Conservation (phyloP, 2,329 filamentous ascomycete species). For the Botryotinia calthae region DNA sequence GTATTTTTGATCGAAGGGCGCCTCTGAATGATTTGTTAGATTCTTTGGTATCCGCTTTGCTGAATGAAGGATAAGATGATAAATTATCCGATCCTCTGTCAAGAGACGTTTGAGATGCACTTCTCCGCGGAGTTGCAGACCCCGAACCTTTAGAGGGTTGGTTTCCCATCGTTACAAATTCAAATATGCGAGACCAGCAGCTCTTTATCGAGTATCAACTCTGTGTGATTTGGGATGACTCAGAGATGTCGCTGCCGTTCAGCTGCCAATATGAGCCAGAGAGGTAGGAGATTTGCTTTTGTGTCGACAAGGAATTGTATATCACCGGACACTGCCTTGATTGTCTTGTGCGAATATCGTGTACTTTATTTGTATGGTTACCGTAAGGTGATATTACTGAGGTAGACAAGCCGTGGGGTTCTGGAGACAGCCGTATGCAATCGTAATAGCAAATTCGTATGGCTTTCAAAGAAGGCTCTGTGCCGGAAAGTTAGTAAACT, state of each 20-base stretch:
- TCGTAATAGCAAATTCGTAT: not conserved
- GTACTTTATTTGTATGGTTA: not conserved
- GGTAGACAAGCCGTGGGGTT: not conserved
- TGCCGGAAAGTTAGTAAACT: not conserved
- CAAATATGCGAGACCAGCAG: not conserved
- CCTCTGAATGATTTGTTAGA: constrained; percentile 83
- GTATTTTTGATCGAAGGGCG: constrained; percentile 80
- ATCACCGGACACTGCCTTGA: not conserved
- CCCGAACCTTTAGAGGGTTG: constrained; percentile 55
- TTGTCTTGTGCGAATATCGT: not conserved
- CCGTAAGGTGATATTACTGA: not conserved
- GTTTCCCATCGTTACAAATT: constrained; percentile 62
- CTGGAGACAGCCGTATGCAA: not conserved
- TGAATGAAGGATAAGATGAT: constrained; percentile 87
- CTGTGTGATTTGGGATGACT: not conserved
- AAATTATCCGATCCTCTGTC: constrained; percentile 44
- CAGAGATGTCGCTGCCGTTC: not conserved
- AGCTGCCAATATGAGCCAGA: not conserved
- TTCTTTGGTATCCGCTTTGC: constrained; percentile 88
- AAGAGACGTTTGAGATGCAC: constrained; percentile 36
- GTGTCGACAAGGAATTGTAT: not conserved
- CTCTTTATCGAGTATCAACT: not conserved
- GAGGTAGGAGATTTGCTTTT: not conserved
- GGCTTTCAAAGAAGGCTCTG: not conserved
- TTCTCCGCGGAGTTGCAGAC: constrained; percentile 33